Conservation (phyloP, 2,329 filamentous ascomycete genomes). For the Hypoxylon sp. region DNA sequence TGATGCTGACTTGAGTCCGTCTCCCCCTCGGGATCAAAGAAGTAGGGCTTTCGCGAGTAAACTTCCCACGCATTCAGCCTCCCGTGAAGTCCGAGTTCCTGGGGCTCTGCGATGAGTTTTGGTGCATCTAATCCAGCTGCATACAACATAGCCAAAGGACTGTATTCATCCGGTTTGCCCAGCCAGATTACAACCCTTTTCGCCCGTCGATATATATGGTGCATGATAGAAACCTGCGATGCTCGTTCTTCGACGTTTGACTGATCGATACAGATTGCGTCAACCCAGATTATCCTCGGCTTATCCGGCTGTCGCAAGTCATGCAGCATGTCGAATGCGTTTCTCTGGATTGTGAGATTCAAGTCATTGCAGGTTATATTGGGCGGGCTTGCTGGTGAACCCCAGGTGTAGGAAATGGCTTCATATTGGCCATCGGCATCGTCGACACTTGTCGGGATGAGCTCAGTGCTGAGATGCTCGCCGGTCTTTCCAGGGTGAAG, state of each 20-base stretch:
- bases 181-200: constrained; percentile 46
- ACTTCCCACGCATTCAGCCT: constrained; percentile 7
- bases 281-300: constrained; percentile 46
- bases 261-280: constrained; percentile 50
- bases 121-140: constrained; percentile 40
- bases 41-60: constrained; percentile 45
- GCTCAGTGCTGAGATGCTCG: constrained; percentile 40
- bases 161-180: constrained; percentile 44
- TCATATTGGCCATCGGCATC: constrained; percentile 41
- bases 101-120: constrained; percentile 21
- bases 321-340: constrained; percentile 48
- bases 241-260: constrained; percentile 45
- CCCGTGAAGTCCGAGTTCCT: neutral
- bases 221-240: constrained; percentile 47
- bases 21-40: constrained; percentile 37
- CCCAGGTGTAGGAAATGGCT: constrained; percentile 50
- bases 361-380: constrained; percentile 37
- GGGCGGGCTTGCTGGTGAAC: constrained; percentile 42
- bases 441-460: constrained; percentile 44
- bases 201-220: constrained; percentile 46
- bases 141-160: constrained; percentile 41
- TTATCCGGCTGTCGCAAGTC: constrained; percentile 39
- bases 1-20: constrained; percentile 6
- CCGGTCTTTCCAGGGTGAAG: constrained; percentile 37
- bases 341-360: constrained; percentile 44